A percentile compares a stretch with the other conserved stretches of the same genome.
These are phyloP conservation scores for Mycena indigotica DNA, from an alignment of 768 basidiomycete genomes.

Conservation along the genomic window DNA sequence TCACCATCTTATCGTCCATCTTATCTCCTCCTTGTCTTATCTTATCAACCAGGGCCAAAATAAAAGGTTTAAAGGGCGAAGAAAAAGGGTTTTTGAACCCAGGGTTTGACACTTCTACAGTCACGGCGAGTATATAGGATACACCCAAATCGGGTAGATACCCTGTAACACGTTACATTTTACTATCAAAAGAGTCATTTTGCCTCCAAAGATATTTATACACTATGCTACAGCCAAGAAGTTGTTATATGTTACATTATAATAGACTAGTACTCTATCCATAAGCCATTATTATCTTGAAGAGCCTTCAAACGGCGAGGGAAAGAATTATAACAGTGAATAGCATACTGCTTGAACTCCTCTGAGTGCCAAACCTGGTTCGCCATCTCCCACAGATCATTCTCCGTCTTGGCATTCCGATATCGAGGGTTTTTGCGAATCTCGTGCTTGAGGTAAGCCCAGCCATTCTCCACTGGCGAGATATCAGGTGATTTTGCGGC, in stretches of 20 bases:
- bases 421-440: neutral
- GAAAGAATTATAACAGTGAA: neutral
- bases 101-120: too few species aligned
- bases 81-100: too few species aligned
- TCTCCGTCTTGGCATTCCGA: neutral
- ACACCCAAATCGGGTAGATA: too few species aligned
- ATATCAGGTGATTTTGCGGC: neutral
- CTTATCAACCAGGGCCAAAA: too few species aligned
- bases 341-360: neutral
- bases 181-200: too few species aligned
- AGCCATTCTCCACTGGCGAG: neutral
- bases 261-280: neutral
- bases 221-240: neutral
- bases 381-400: neutral
- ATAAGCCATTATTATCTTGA: neutral
- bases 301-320: neutral
- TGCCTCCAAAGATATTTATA: too few species aligned
- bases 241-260: neutral
- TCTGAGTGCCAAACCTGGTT: neutral
- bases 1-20: too few species aligned
- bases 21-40: too few species aligned
- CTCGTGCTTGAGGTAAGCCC: neutral
- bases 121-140: too few species aligned
- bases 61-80: too few species aligned
- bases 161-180: too few species aligned